Evolutionary conservation across 192 early-diverging fungal genomes (phyloP).

Genomic region (Coemansia sp.): DNA sequence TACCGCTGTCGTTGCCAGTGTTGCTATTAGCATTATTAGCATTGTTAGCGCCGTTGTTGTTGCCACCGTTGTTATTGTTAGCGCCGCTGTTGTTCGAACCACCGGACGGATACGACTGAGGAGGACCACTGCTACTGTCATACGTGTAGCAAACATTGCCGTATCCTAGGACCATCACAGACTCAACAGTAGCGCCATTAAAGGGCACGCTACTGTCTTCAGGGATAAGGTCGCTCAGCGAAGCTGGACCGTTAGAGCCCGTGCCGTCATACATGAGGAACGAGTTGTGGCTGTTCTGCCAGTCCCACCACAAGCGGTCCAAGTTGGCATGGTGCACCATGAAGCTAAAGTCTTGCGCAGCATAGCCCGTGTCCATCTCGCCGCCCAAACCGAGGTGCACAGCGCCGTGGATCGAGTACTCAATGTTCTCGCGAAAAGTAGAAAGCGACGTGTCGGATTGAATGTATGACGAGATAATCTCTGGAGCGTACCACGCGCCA

Average conservation of each 20-base stretch:
- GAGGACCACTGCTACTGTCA: conserved; percentile 32
- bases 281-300: conserved; percentile 47
- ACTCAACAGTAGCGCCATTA: conserved; percentile 35
- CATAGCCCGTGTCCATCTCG: conserved; percentile 49
- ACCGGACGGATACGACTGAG: conserved; percentile 35
- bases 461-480: conserved; percentile 47
- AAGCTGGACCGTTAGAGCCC: conserved; percentile 25
- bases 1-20: neutral
- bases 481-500: conserved; percentile 46
- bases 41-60: conserved; percentile 6
- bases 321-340: conserved; percentile 56
- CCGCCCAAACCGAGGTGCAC: conserved; percentile 52
- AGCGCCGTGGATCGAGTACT: conserved; percentile 52
- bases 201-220: conserved; percentile 37
- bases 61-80: conserved; percentile 5
- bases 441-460: conserved; percentile 37
- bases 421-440: conserved; percentile 50
- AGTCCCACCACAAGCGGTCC: conserved; percentile 57
- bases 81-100: conserved; percentile 12
- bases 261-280: conserved; percentile 47
- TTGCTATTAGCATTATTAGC: conserved; percentile 5
- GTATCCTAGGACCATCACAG: conserved; percentile 53
- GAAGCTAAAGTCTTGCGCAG: conserved; percentile 55
- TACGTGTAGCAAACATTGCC: conserved; percentile 54
- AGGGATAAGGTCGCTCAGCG: conserved; percentile 34